phyloP scores from a whole-genome alignment of 352 stramenopile species.

The Blastocystis sp. region DNA sequence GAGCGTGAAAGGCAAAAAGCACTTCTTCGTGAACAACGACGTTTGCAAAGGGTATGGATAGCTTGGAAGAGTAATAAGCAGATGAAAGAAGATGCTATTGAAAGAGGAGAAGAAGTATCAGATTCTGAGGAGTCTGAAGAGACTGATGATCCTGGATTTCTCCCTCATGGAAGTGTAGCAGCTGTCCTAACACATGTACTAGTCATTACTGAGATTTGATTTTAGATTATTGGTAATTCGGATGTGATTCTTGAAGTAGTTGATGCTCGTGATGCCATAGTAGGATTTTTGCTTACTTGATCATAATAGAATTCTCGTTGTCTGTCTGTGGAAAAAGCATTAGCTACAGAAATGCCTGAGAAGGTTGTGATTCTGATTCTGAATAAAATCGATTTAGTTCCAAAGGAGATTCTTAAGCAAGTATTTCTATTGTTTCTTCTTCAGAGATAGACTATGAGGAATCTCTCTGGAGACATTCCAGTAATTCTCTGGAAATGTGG shows the following conservation, averaged over 20 bases:
- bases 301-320: slow-evolving; percentile 38
- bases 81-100: slow-evolving; percentile 53
- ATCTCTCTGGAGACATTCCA: background rate
- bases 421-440: background rate
- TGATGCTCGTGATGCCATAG: slow-evolving; percentile 37
- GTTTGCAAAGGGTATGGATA: background rate
- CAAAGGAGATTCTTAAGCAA: background rate
- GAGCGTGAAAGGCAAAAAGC: background rate
- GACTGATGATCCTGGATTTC: background rate
- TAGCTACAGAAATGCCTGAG: slow-evolving; percentile 12
- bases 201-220: background rate
- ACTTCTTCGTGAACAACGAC: background rate
- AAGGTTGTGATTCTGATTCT: slow-evolving; percentile 33
- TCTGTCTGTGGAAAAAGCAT: slow-evolving; percentile 48
- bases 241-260: slow-evolving; percentile 55
- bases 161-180: background rate
- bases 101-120: slow-evolving; percentile 30
- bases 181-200: slow-evolving; percentile 20
- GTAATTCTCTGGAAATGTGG: slow-evolving; percentile 17
- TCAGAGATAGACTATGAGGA: background rate
- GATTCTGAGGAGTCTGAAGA: background rate
- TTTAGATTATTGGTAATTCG: slow-evolving; percentile 35
- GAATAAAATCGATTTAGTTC: slow-evolving; percentile 47
- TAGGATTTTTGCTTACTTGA: background rate
- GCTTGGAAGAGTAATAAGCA: background rate